phyloP scores from a whole-genome alignment of 768 basidiomycete species.

The Naganishia onofrii region DNA sequence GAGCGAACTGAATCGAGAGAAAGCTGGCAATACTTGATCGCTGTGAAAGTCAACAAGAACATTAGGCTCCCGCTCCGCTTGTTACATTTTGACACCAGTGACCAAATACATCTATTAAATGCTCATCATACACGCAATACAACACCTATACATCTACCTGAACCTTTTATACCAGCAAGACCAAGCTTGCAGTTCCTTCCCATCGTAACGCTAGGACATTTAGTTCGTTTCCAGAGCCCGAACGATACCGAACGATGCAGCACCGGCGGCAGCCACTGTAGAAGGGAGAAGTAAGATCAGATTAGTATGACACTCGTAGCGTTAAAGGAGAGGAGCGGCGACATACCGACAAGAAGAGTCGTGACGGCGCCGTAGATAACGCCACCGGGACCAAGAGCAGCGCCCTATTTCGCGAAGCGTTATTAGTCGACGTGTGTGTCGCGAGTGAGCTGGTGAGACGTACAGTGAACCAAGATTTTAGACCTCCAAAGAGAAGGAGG shows the following conservation, averaged over 20 bases:
- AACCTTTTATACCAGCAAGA: not conserved
- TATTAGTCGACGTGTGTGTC: not conserved
- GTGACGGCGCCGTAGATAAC: constrained; percentile 26
- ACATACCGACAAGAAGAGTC: constrained; percentile 24
- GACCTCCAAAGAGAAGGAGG: constrained; percentile 81
- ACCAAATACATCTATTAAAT: too few species aligned
- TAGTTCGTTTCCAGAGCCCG: constrained; percentile 18
- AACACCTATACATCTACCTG: too few species aligned
- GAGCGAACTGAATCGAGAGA: too few species aligned
- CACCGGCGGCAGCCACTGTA: constrained; percentile 26
- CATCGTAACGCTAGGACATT: not conserved
- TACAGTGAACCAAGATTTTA: constrained; percentile 77
- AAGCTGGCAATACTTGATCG: too few species aligned
- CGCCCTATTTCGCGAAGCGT: constrained; percentile 42
- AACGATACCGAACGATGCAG: constrained; percentile 25
- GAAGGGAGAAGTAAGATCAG: not conserved
- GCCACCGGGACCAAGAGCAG: constrained; percentile 22
- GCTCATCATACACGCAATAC: too few species aligned
- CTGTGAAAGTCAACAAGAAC: too few species aligned
- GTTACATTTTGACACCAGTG: too few species aligned
- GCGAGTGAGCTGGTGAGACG: not conserved
- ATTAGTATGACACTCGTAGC: not conserved
- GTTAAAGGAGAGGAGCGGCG: not conserved
- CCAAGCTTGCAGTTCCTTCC: not conserved
- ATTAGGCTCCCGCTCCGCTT: too few species aligned